Evolutionary conservation across 768 basidiomycete species (phyloP), one percentile per base, ranked within the genome.

Genomic region (Lactarius indigo): DNA sequence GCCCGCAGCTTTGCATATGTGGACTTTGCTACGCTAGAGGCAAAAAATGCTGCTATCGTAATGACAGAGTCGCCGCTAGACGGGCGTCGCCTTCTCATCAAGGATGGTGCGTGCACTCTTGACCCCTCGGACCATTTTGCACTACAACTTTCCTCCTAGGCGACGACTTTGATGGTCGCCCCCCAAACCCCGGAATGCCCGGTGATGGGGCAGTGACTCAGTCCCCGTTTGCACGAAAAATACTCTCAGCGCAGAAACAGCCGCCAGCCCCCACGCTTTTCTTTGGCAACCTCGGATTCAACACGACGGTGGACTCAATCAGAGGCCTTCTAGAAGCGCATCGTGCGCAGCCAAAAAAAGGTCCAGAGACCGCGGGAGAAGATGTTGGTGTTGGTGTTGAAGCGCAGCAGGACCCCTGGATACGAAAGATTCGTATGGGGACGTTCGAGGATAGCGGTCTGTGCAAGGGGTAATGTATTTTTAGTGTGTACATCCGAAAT

Each of bases 371-470:
- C 57, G 37, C 41, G 68, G 23, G 75, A 67, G 37, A 33, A 8
- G 31, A 12, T 17, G 44, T 6, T 28, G 26, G 6, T 10, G 44
- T 7, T 30, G 26, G 8, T 9, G 72, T 64, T n/a, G 76, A 72
- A 3, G 76, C 65, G 50, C 75, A 75, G 47, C 75, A 75, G 61
- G 83, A 84, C 56, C 74, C 76, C 28, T 87, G 86, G 87, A 83
- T 89, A 79, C 83, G 91, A 68, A 94, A 94, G 74, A 79, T 99
- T 33, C 87, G 96, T 7, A 84, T 99, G 85, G 95, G 94, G 5
- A 96, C 95, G 20, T 99, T 99, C 70, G 94, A 98, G 75, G 96
- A 99, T 76, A 91, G 87, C 58, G 97, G 96, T 10, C 78, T 85
- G 61, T 98, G 96, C 79, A 99, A 98, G 82, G 96, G 96, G 96